These are phyloP conservation scores for Yamadazyma ubonensis DNA, from an alignment of 805 yeast genomes.

Conservation along the genomic window DNA sequence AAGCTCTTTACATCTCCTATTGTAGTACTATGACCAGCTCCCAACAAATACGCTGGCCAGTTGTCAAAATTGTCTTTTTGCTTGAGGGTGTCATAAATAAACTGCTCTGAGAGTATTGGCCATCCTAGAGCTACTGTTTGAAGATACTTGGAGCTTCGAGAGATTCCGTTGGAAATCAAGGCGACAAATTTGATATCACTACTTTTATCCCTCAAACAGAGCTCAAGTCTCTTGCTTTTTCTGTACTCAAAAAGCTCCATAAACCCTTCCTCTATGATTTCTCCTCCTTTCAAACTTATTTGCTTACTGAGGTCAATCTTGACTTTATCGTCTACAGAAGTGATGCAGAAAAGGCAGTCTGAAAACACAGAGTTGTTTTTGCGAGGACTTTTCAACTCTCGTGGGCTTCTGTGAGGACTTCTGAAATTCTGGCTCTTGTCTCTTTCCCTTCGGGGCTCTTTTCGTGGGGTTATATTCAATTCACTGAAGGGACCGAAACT, in stretches of 20 bases:
- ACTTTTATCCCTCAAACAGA: conserved; percentile 6
- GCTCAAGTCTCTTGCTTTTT: conserved; percentile 6
- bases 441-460: too few relatives aligned
- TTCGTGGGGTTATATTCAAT: conserved; percentile 16
- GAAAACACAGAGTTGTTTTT: conserved; percentile 7
- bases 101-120: conserved; percentile 72
- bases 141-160: conserved; percentile 71
- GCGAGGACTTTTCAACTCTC: conserved; percentile 4
- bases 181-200: conserved; percentile 57
- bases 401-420: not conserved
- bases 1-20: conserved; percentile 47
- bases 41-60: conserved; percentile 60
- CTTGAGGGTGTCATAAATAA: conserved; percentile 49
- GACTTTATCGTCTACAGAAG: conserved; percentile 29
- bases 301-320: conserved; percentile 8
- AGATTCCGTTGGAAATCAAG: conserved; percentile 54
- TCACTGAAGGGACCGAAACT: conserved; percentile 18
- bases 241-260: conserved; percentile 26
- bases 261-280: conserved; percentile 35
- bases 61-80: conserved; percentile 20
- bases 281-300: conserved; percentile 21
- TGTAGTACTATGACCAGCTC: conserved; percentile 66
- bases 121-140: conserved; percentile 80
- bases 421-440: too few relatives aligned
- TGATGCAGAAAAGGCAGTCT: conserved; percentile 34